Evolutionary conservation across 73 alveolate genomes (phyloP).

Genomic region (Breviolum minutum): DNA sequence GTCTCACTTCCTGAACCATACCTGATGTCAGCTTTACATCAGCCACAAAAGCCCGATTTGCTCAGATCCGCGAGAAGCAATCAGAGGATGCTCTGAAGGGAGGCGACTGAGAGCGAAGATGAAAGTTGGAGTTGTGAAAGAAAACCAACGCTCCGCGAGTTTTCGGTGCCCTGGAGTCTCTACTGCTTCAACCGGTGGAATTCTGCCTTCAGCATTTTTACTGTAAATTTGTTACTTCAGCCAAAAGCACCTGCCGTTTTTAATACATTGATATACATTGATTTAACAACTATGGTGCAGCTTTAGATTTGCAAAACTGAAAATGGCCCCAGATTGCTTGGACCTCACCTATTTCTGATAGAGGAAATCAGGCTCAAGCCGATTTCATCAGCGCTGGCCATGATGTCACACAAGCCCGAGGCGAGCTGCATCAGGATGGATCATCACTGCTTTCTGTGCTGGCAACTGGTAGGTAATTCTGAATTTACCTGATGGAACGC

Average conservation of each 20-base stretch:
- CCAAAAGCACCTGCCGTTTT: too few relatives aligned
- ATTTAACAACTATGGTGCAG: too few relatives aligned
- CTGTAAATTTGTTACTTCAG: too few relatives aligned
- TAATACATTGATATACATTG: too few relatives aligned
- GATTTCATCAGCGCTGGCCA: conserved; percentile 40
- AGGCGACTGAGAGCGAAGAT: conserved; percentile 16
- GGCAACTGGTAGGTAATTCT: too few relatives aligned
- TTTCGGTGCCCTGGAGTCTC: too few relatives aligned
- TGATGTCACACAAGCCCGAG: conserved; percentile 84
- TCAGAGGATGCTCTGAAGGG: conserved; percentile 32
- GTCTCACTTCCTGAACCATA: too few relatives aligned
- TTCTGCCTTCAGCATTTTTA: too few relatives aligned
- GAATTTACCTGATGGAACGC: not conserved
- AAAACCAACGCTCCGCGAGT: not conserved
- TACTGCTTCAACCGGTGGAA: too few relatives aligned
- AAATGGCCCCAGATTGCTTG: not conserved
- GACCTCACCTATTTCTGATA: not conserved
- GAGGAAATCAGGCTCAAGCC: conserved; percentile 91
- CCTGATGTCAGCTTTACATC: too few relatives aligned
- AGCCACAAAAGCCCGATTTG: not conserved
- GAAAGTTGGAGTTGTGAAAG: not conserved
- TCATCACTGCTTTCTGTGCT: too few relatives aligned
- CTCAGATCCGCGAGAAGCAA: conserved; percentile 23
- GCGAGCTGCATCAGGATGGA: not conserved
- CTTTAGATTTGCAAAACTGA: too few relatives aligned